Evolutionary conservation across 1,284 basidiomycete genomes (phyloP).

Genomic region (Tilletia setariae): DNA sequence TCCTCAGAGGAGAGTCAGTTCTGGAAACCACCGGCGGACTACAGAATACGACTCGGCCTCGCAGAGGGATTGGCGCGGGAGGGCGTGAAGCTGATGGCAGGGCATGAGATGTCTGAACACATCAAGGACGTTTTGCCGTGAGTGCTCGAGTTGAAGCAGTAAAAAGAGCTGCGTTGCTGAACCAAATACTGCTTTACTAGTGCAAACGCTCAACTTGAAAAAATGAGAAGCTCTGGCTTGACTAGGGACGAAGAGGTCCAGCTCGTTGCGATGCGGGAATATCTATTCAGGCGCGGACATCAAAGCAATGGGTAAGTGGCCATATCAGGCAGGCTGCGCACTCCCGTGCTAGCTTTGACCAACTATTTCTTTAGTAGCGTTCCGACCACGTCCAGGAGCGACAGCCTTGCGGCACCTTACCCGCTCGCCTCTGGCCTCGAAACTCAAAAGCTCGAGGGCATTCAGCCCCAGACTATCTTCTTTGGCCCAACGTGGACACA

Average conservation of each 20-base stretch:
- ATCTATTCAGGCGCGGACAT: constrained; percentile 61
- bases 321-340: too few species aligned
- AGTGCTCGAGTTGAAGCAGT: neutral
- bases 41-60: constrained; percentile 29
- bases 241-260: constrained; percentile 73
- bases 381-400: neutral
- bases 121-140: neutral
- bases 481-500: constrained; percentile 59
- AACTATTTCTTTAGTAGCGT: too few species aligned
- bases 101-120: neutral
- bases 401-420: neutral
- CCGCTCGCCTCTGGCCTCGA: neutral
- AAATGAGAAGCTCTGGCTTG: constrained; percentile 71
- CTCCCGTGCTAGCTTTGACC: too few species aligned
- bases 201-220: constrained; percentile 17
- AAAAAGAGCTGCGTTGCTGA: neutral
- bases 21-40: constrained; percentile 35
- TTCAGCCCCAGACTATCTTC: constrained; percentile 94
- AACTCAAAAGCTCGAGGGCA: constrained; percentile 65
- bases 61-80: constrained; percentile 35
- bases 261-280: constrained; percentile 77
- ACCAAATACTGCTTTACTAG: neutral
- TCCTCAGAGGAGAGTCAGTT: constrained; percentile 51
- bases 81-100: constrained; percentile 37
- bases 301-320: constrained; percentile 21